Percentiles rank a stretch among this genome's conserved stretches.
Conservation (phyloP, 1,284 basidiomycete genomes). For the Sphaerobolus stellatus region DNA sequence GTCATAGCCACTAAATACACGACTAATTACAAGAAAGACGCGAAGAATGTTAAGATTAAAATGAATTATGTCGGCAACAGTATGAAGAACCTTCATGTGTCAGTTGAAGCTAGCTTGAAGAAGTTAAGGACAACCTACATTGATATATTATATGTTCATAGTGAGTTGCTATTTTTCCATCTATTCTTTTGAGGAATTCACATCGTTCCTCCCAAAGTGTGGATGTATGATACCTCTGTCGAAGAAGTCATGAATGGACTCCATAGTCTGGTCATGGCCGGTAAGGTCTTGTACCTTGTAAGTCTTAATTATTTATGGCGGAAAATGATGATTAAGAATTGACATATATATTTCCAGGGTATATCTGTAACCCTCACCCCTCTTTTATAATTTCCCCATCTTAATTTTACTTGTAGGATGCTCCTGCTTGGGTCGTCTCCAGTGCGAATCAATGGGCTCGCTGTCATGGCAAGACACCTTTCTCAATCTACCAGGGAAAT, state of each 20-base stretch:
- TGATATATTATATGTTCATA: constrained; percentile 38
- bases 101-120: constrained; percentile 35
- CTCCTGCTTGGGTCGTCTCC: constrained; percentile 42
- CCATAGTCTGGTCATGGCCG: constrained; percentile 38
- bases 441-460: constrained; percentile 39
- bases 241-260: constrained; percentile 47
- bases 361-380: constrained; percentile 3
- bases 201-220: constrained; percentile 16
- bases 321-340: neutral
- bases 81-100: constrained; percentile 30
- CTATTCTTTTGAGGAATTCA: neutral
- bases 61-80: constrained; percentile 38
- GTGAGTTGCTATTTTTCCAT: constrained; percentile 14
- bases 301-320: neutral
- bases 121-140: constrained; percentile 44
- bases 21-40: constrained; percentile 25
- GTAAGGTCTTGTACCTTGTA: constrained; percentile 47
- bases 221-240: constrained; percentile 39
- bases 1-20: constrained; percentile 34
- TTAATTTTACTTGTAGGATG: constrained; percentile 33
- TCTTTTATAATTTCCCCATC: neutral
- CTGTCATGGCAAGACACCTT: constrained; percentile 46
- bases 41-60: constrained; percentile 22
- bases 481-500: constrained; percentile 53
- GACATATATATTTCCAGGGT: constrained; percentile 1